Conservation (phyloP, 2,329 filamentous ascomycete genomes). For the Beauveria brongniartii region DNA sequence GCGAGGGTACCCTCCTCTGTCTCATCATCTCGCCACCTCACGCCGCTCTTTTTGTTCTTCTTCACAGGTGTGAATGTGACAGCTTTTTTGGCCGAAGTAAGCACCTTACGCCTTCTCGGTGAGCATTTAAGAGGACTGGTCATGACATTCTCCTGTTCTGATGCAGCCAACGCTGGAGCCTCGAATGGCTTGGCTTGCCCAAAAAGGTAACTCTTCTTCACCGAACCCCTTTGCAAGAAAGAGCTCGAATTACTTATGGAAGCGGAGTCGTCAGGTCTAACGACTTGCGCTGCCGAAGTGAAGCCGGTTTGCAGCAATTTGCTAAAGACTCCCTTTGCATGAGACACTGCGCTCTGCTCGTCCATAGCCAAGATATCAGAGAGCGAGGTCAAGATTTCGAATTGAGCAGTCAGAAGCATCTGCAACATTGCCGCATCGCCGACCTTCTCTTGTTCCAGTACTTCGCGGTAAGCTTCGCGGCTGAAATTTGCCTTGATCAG, state of each 20-base stretch:
- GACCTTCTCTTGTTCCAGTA: conserved; percentile 76
- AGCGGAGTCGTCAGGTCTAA: conserved; percentile 75
- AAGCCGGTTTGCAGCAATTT: conserved; percentile 72
- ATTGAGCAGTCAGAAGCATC: conserved; percentile 78
- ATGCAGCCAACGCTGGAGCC: conserved; percentile 31
- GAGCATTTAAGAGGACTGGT: conserved; percentile 61
- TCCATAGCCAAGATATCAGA: conserved; percentile 74
- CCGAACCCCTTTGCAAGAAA: conserved; percentile 64
- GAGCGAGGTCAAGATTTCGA: conserved; percentile 80
- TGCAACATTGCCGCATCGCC: conserved; percentile 74
- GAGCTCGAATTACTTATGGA: conserved; percentile 58
- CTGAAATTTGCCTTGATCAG: conserved; percentile 76
- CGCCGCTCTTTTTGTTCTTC: conserved; percentile 60
- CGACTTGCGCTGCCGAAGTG: conserved; percentile 68
- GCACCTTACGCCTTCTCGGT: conserved; percentile 66
- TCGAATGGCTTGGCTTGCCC: conserved; percentile 31
- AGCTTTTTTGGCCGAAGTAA: conserved; percentile 55
- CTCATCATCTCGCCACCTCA: conserved; percentile 90
- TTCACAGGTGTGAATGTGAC: conserved; percentile 78
- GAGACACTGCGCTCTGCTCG: conserved; percentile 72
- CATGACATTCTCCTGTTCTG: conserved; percentile 22
- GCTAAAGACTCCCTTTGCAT: conserved; percentile 68
- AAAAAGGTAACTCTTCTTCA: conserved; percentile 49
- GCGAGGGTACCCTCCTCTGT: conserved; percentile 74
- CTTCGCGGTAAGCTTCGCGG: conserved; percentile 66